These are phyloP conservation scores for Kalmanozyma brasiliensis DNA, from an alignment of 1,284 basidiomycete genomes.

Conservation along the genomic window DNA sequence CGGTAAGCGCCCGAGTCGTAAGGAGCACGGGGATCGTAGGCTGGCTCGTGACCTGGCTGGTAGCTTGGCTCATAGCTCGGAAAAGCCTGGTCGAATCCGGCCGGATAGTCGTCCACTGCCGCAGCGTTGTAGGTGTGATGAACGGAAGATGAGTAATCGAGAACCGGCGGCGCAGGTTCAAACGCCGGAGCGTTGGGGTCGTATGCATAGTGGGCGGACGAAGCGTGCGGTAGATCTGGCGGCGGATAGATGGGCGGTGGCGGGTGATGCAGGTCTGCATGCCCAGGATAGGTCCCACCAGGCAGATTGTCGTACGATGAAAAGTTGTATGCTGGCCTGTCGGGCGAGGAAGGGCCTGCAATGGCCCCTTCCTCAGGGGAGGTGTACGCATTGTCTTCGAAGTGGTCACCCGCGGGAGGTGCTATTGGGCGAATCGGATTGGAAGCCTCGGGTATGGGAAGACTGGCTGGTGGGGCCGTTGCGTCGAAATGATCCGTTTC, in stretches of 20 bases:
- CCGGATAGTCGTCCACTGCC: background rate
- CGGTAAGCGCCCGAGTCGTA: constrained; percentile 1
- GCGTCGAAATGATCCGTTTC: constrained; percentile 15
- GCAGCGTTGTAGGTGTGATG: constrained; percentile 3
- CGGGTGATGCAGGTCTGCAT: constrained; percentile 3
- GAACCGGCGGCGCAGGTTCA: constrained; percentile 13
- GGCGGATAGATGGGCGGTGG: constrained; percentile 24
- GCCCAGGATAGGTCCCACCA: constrained; percentile 3
- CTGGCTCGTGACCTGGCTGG: constrained; percentile 7
- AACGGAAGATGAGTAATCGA: constrained; percentile 5
- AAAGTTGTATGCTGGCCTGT: background rate
- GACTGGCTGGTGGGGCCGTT: background rate
- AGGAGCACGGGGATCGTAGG: constrained; percentile 23
- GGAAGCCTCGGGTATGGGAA: background rate
- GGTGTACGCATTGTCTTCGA: background rate
- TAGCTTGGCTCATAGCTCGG: no score
- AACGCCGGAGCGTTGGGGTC: constrained; percentile 30
- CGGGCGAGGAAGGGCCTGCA: constrained; percentile 12
- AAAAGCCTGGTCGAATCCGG: background rate
- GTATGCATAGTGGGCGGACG: constrained; percentile 11
- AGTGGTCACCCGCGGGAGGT: no score
- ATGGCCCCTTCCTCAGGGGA: no score
- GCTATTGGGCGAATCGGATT: no score
- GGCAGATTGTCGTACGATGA: background rate
- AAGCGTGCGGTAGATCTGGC: constrained; percentile 7